phyloP scores from a whole-genome alignment of 306 rosid genomes.

The Quercus robur region DNA sequence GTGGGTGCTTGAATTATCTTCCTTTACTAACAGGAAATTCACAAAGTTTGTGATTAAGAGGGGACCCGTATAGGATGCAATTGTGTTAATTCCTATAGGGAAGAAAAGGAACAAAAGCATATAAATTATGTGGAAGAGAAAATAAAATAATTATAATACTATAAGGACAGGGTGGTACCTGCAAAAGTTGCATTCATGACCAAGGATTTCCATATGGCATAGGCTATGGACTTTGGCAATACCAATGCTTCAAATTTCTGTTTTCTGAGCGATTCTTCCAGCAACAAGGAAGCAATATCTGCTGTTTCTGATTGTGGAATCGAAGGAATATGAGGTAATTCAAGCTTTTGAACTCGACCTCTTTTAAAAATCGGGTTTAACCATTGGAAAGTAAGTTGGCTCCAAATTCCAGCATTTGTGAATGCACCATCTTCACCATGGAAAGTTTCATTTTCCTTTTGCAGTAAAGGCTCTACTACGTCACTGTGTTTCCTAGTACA shows the following conservation, averaged over 20 bases:
- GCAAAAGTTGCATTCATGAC: slow-evolving; percentile 73
- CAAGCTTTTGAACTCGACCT: slow-evolving; percentile 65
- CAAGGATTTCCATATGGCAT: slow-evolving; percentile 51
- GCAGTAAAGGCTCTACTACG: slow-evolving; percentile 43
- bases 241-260: slow-evolving; percentile 53
- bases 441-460: slow-evolving; percentile 26
- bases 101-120: slow-evolving; percentile 1
- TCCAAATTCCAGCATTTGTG: slow-evolving; percentile 56
- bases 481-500: slow-evolving; percentile 33
- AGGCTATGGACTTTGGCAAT: slow-evolving; percentile 52
- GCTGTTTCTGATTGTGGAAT: slow-evolving; percentile 75
- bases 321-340: slow-evolving; percentile 55
- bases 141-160: background rate
- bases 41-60: slow-evolving; percentile 70
- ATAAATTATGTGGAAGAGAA: background rate
- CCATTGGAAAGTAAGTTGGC: slow-evolving; percentile 71
- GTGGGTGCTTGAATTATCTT: slow-evolving; percentile 41
- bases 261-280: slow-evolving; percentile 59
- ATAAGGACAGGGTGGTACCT: slow-evolving; percentile 33
- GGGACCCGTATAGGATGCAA: slow-evolving; percentile 80
- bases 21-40: slow-evolving; percentile 46
- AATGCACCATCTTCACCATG: slow-evolving; percentile 27
- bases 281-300: slow-evolving; percentile 43
- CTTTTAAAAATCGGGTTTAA: slow-evolving; percentile 65
- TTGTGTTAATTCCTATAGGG: slow-evolving; percentile 61